These are phyloP conservation scores for Creolimax fragrantissima DNA, from an alignment of 78 protist species.

Conservation along the genomic window DNA sequence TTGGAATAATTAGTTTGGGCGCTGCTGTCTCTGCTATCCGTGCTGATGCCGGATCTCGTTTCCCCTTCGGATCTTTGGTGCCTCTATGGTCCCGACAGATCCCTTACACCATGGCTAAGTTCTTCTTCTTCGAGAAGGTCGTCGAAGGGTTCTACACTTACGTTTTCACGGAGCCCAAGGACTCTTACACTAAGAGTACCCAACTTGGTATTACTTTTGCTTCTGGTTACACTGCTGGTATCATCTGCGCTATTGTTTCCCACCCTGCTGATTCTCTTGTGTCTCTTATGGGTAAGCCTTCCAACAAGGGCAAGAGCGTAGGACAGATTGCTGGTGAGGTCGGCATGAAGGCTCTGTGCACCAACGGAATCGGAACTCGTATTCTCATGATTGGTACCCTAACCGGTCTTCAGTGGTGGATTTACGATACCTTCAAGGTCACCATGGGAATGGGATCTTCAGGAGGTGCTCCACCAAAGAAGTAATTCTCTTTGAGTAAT, in stretches of 20 bases:
- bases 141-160: slow-evolving; percentile 31
- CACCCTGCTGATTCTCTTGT: slow-evolving; percentile 77
- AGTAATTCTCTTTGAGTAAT: neutral
- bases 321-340: slow-evolving; percentile 20
- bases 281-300: slow-evolving; percentile 7
- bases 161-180: slow-evolving; percentile 27
- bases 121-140: slow-evolving; percentile 30
- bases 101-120: slow-evolving; percentile 80
- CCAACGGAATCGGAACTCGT: slow-evolving; percentile 53
- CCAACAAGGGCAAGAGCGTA: slow-evolving; percentile 30
- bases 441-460: neutral
- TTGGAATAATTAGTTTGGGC: too few relatives aligned
- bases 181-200: neutral
- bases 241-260: slow-evolving; percentile 74
- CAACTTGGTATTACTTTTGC: slow-evolving; percentile 66
- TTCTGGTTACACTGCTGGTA: slow-evolving; percentile 83
- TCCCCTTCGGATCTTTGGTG: slow-evolving; percentile 39
- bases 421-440: slow-evolving; percentile 17
- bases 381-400: slow-evolving; percentile 68
- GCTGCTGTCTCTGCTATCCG: neutral
- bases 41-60: neutral
- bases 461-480: neutral
- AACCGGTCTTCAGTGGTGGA: slow-evolving; percentile 56
- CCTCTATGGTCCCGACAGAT: slow-evolving; percentile 82
- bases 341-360: slow-evolving; percentile 28